Base-by-base conservation (phyloP, 1,284 basidiomycete genomes). In the Marasmius tenuissimus region DNA sequence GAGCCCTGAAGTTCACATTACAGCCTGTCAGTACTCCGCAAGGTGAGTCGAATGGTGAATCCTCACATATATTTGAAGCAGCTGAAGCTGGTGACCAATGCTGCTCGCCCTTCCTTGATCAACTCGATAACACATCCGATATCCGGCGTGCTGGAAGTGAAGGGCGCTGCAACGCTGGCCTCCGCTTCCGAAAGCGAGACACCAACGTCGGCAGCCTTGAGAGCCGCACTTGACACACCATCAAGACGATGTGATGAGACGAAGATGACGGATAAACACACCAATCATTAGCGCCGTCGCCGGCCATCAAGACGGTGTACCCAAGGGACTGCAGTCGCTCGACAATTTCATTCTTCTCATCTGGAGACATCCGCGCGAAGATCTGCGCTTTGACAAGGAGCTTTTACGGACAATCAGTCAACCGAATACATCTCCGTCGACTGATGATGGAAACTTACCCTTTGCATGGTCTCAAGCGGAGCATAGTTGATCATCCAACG, bases 331-430 rank as follows among this genome's bases (percentile, higher is more conserved):
- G 97, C 22, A 99, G 81, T 3, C 96, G 87, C 73, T 98, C 97
- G 47, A 99, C 94, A 18, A 99, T 87, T 73, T 99, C 97, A 70
- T 98, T 97, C 80, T 99, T 99, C 79, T 99, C 97, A 74, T 99
- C 97, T 0, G 97, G 97, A 16, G 97, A 99, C 97, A 99, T 99
- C 33, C 97, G 87, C 9, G 97, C 96, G 73, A 97, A 99, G 57
- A 99, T 92, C 71, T 97, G 94, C 3, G 96, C 89, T 76, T 98
- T 97, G 63, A 98, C 94, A n/a, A 99, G 88, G 95, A 99, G 97
- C 94, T 97, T 39, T 11, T 12, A 7, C 5, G 6, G 39, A 54
- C 12, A 38, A 49, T 57, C 45, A 50, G 27, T 14, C 34, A 11
- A 54, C n/a, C 5, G 18, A 47, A 47, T 5, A 47, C 11, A 47